Evolutionary conservation across 2,329 filamentous ascomycete species (phyloP).

Genomic region (Diplodia seriata): DNA sequence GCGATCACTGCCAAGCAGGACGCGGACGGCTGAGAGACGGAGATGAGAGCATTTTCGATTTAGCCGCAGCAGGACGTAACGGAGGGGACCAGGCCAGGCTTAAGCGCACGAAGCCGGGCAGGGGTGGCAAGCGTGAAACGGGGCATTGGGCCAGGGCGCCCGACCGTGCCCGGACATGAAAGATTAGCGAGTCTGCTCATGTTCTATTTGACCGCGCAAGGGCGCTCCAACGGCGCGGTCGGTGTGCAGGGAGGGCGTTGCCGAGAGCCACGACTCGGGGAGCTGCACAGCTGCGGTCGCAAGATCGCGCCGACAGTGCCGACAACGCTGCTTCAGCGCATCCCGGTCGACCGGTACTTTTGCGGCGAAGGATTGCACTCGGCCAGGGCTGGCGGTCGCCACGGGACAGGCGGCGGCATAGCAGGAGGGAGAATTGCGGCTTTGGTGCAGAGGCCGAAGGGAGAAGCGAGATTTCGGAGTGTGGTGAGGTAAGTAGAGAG

Average conservation of each 20-base stretch:
- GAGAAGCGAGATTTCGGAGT: conserved; percentile 1
- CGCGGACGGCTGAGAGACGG: neutral
- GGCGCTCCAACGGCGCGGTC: neutral
- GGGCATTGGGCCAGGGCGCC: conserved; percentile 8
- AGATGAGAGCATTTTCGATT: conserved; percentile 4
- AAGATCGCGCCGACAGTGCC: neutral
- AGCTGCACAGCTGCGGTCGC: no score
- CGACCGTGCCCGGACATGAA: conserved; percentile 1
- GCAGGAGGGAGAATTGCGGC: neutral
- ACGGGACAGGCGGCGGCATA: neutral
- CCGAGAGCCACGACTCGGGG: no score
- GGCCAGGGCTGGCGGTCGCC: neutral
- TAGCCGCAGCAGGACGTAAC: neutral
- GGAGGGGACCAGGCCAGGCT: neutral
- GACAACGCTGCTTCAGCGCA: no score
- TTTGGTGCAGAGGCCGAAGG: neutral
- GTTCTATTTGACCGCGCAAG: neutral
- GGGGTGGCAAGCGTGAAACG: conserved; percentile 25
- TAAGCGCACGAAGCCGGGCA: neutral
- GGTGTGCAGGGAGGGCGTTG: neutral
- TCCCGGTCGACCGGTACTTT: no score
- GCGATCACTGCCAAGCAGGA: neutral
- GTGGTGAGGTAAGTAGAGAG: neutral
- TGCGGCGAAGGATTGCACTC: neutral
- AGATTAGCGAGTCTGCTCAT: conserved; percentile 11